phyloP scores from a whole-genome alignment of 345 rosid species.

The Syzygium aromaticum region DNA sequence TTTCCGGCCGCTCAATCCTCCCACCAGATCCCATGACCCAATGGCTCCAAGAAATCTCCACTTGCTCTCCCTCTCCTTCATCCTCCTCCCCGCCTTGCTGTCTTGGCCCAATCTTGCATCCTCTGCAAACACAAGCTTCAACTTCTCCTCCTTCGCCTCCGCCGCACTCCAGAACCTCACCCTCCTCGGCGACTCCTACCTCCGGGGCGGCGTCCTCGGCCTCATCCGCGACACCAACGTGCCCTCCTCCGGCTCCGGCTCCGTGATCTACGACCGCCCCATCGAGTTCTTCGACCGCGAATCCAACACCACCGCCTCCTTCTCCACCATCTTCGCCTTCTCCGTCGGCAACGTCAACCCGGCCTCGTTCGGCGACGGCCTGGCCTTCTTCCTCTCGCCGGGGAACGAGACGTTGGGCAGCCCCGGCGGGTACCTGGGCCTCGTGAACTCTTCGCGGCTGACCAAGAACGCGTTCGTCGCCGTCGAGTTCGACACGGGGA shows the following conservation, averaged over 20 bases:
- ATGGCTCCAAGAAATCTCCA: slow-evolving; percentile 45
- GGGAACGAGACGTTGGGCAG: slow-evolving; percentile 63
- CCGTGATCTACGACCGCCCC: slow-evolving; percentile 62
- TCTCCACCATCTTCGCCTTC: slow-evolving; percentile 69
- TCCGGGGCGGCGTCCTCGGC: slow-evolving; percentile 65
- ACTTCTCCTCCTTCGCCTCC: slow-evolving; percentile 43
- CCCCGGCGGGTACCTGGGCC: slow-evolving; percentile 72
- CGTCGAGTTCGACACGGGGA: slow-evolving; percentile 70
- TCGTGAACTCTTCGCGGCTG: slow-evolving; percentile 64
- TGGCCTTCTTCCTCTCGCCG: slow-evolving; percentile 81
- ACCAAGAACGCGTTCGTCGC: slow-evolving; percentile 80
- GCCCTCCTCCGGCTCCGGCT: slow-evolving; percentile 84
- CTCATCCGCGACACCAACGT: slow-evolving; percentile 78
- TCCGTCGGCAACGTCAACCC: slow-evolving; percentile 52
- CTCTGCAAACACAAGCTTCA: slow-evolving; percentile 10
- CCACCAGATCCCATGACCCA: neutral
- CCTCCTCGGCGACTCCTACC: slow-evolving; percentile 88
- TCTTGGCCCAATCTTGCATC: neutral
- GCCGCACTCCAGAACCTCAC: slow-evolving; percentile 65
- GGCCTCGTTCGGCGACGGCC: slow-evolving; percentile 70
- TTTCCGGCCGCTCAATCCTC: neutral
- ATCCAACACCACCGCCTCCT: slow-evolving; percentile 76
- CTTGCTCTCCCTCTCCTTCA: slow-evolving; percentile 9
- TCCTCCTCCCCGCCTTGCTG: neutral
- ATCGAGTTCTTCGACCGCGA: slow-evolving; percentile 56